Evolutionary conservation across 805 yeast species (phyloP).

Genomic region (Ogataea parapolymorpha): DNA sequence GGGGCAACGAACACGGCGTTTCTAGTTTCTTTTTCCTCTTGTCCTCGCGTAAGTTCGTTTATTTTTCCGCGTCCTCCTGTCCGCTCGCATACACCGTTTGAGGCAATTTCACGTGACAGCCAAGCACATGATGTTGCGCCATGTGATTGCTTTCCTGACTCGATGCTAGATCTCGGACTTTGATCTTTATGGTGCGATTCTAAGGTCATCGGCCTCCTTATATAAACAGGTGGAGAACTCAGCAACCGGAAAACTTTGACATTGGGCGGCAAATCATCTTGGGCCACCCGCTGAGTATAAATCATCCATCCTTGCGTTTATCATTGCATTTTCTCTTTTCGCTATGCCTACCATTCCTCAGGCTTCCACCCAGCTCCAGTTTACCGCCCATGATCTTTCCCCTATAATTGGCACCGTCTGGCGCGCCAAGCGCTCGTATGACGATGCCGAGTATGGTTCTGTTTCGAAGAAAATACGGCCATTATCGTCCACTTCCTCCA

Average conservation of each 20-base stretch:
- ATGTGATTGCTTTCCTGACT: not conserved
- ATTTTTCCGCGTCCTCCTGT: not conserved
- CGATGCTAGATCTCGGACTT: not conserved
- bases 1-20: not conserved
- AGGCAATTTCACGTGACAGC: not conserved
- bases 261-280: not conserved
- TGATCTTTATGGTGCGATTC: not conserved
- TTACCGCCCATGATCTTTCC: conserved; percentile 1
- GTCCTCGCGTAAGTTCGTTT: not conserved
- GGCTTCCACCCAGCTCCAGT: conserved; percentile 4
- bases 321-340: not conserved
- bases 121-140: not conserved
- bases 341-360: conserved; percentile 5
- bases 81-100: not conserved
- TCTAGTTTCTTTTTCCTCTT: not conserved
- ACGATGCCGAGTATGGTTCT: not conserved
- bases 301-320: not conserved
- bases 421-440: conserved; percentile 3
- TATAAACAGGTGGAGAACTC: not conserved
- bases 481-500: conserved; percentile 4
- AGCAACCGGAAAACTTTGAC: not conserved
- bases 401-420: not conserved
- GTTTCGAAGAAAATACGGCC: conserved; percentile 7
- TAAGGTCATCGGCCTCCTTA: not conserved
- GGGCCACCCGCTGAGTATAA: conserved; percentile 4